Base-by-base conservation (phyloP, 2,329 filamentous ascomycete species). In the Paramyrothecium sp. region DNA sequence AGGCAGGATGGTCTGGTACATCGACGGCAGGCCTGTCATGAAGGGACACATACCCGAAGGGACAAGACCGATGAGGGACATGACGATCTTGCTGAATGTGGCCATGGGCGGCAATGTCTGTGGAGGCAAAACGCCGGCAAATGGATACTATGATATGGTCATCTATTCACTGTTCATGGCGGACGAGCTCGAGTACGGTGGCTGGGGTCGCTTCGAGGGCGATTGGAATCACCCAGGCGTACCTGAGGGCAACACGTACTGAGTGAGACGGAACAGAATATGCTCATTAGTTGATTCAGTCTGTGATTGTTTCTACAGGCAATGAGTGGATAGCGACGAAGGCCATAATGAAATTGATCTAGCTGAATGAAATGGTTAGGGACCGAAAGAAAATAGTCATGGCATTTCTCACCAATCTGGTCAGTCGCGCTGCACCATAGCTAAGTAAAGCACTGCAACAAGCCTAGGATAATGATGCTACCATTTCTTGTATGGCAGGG, bases 101-200 rank as follows among this genome's bases (percentile, higher is more conserved):
- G 84, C 84, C 1, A 85, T 87, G 80, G 84, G 84, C 0, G 84
- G 84, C 0, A 85, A 82, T 58, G 83, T 86, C 5, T 85, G 82
- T 61, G 69, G 76, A 17, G 82, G 81, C 0, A 77, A 75, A 63
- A 69, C 74, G 16, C 84, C 84, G 1, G 67, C 63, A 0, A 78
- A 85, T 60, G 84, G 84, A 0, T 68, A 72, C 21, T 86, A 87
- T 63, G 83, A 86, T 56, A 76, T 86, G 69, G 76, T 84, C 2
- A 71, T 87, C 0, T 78, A 82, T 56, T 74, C 75, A 22, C 60
- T 87, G 52, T 79, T 75, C 60, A 75, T 86, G 75, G 76, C 73
- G 33, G 81, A 82, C 48, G 79, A 81, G 63, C 81, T 80, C 0
- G 73, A 76, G 5, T 47, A 71, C 54, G 82, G 83, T 1, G 83